Percentiles rank a stretch among this genome's conserved stretches.
Evolutionary conservation across 352 stramenopile species (phyloP).

Genomic region (Phytopythium chamaehyphon): DNA sequence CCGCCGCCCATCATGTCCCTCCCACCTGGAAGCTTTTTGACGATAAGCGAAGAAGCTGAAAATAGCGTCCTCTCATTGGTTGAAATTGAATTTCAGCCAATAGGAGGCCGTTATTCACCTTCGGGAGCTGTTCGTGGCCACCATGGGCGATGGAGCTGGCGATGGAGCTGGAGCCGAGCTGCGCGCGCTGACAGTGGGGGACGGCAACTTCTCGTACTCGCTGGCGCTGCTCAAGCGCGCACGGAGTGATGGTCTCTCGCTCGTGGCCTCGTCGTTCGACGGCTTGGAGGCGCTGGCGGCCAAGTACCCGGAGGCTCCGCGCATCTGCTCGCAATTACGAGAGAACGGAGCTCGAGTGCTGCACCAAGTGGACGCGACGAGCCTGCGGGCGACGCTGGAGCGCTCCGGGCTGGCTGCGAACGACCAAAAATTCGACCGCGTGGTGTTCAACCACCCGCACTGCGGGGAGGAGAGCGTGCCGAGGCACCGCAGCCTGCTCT

Average conservation of each 20-base stretch:
- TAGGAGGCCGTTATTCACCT: too few species aligned
- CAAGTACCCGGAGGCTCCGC: slow-evolving; percentile 56
- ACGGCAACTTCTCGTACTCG: slow-evolving; percentile 94
- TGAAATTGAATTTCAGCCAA: too few species aligned
- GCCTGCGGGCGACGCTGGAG: slow-evolving; percentile 35
- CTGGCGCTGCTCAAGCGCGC: slow-evolving; percentile 53
- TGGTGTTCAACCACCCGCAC: slow-evolving; percentile 95
- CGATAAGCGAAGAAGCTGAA: neutral
- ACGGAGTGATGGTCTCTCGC: neutral
- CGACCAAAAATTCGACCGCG: slow-evolving; percentile 45
- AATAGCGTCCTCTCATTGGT: too few species aligned
- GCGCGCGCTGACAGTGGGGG: slow-evolving; percentile 84
- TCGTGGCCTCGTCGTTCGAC: slow-evolving; percentile 66
- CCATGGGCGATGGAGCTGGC: too few species aligned
- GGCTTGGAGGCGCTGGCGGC: slow-evolving; percentile 46
- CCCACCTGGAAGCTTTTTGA: neutral
- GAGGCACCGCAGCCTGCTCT: slow-evolving; percentile 86
- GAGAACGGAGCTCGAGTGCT: slow-evolving; percentile 35
- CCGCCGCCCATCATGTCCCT: slow-evolving; percentile 38
- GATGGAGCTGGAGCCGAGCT: neutral
- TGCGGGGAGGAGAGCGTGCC: slow-evolving; percentile 88
- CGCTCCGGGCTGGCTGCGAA: neutral
- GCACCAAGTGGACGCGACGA: slow-evolving; percentile 69
- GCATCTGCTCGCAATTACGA: slow-evolving; percentile 37
- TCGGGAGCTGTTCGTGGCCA: too few species aligned